Percentiles rank a stretch among this genome's conserved stretches.
Evolutionary conservation across 1,139 yeast species (phyloP).

Genomic region (Meyerozyma sp.): DNA sequence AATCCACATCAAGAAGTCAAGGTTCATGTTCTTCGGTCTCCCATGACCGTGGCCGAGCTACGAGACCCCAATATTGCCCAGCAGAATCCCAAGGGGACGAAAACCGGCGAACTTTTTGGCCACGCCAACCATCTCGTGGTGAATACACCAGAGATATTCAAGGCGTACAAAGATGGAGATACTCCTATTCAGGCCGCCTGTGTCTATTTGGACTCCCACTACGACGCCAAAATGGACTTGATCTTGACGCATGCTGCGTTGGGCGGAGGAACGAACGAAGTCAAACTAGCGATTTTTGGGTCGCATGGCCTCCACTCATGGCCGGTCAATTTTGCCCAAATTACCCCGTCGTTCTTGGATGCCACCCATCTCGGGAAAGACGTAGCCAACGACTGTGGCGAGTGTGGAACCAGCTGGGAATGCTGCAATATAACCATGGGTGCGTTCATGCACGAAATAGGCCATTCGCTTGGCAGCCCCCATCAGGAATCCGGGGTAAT

Average conservation of each 20-base stretch:
- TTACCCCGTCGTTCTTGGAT: slow-evolving; percentile 68
- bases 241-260: slow-evolving; percentile 89
- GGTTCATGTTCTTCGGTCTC: slow-evolving; percentile 67
- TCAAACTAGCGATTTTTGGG: slow-evolving; percentile 85
- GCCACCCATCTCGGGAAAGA: slow-evolving; percentile 56
- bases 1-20: slow-evolving; percentile 61
- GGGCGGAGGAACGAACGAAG: slow-evolving; percentile 76
- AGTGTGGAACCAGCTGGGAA: slow-evolving; percentile 89
- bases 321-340: slow-evolving; percentile 73
- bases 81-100: slow-evolving; percentile 68
- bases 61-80: slow-evolving; percentile 81
- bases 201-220: slow-evolving; percentile 77
- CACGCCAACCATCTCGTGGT: slow-evolving; percentile 72
- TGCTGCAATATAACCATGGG: slow-evolving; percentile 83
- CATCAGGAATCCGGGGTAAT: slow-evolving; percentile 88
- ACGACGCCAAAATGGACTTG: slow-evolving; percentile 57
- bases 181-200: slow-evolving; percentile 78
- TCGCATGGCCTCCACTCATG: slow-evolving; percentile 89
- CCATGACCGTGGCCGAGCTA: slow-evolving; percentile 63
- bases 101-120: slow-evolving; percentile 70
- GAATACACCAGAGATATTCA: slow-evolving; percentile 26
- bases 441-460: slow-evolving; percentile 93
- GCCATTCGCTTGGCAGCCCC: slow-evolving; percentile 87
- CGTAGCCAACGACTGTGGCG: slow-evolving; percentile 84
- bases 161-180: slow-evolving; percentile 11